Conservation (phyloP, 139 green algal genomes). For the Coelastrella sp. region DNA sequence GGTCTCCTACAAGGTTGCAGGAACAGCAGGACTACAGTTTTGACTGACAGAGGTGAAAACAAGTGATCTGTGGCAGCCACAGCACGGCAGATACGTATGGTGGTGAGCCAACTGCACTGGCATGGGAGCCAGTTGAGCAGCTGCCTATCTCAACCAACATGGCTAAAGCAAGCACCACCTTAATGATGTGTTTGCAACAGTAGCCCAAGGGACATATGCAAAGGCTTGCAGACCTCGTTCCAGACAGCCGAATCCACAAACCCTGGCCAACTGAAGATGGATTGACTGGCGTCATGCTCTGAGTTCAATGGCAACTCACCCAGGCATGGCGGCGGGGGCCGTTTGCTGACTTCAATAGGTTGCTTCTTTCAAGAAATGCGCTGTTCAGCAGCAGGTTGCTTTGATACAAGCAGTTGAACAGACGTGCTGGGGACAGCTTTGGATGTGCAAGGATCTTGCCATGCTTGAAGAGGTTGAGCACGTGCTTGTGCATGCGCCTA, state of each 20-base stretch:
- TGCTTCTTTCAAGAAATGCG: conserved; percentile 25
- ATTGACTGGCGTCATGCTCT: too few species aligned
- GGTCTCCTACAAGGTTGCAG: conserved; percentile 12
- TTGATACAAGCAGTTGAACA: conserved; percentile 27
- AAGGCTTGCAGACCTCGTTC: too few species aligned
- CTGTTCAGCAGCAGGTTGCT: conserved; percentile 33
- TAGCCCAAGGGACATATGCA: too few species aligned
- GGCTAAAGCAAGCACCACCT: too few species aligned
- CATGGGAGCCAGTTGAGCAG: too few species aligned
- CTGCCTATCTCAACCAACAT: too few species aligned
- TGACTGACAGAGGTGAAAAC: too few species aligned
- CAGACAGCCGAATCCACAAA: too few species aligned
- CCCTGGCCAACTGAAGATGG: too few species aligned
- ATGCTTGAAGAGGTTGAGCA: conserved; percentile 21
- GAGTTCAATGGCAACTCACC: neutral
- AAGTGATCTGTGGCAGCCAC: neutral
- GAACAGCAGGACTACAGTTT: neutral
- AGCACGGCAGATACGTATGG: neutral
- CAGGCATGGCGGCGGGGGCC: neutral
- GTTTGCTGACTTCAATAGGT: neutral
- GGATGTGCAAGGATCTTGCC: neutral
- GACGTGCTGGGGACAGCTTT: neutral
- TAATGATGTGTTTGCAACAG: too few species aligned
- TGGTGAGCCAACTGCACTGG: too few species aligned
- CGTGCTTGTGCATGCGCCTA: conserved; percentile 33